Percentiles rank a stretch among this genome's conserved stretches.
Conservation (phyloP, 1,284 basidiomycete genomes). For the Fistulinella cinereoalba region DNA sequence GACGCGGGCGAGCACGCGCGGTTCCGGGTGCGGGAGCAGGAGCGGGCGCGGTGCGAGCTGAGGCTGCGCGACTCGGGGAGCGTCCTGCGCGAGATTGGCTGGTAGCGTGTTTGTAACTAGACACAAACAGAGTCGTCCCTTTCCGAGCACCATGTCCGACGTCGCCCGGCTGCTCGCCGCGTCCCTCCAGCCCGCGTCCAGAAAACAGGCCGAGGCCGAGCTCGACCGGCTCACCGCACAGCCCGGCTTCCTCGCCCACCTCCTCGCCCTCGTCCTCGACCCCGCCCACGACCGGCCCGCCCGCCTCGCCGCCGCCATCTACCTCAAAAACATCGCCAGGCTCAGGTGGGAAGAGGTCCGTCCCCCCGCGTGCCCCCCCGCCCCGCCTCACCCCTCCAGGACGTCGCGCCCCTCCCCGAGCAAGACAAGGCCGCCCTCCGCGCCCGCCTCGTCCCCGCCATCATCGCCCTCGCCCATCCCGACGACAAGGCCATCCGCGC, state of each 20-base stretch:
- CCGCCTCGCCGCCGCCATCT: conserved; percentile 80
- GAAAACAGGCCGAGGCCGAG: conserved; percentile 79
- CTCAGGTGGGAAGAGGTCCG: conserved; percentile 83
- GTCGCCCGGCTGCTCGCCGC: conserved; percentile 65
- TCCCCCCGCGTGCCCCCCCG: conserved; percentile 8
- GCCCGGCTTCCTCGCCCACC: conserved; percentile 73
- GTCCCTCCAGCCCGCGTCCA: conserved; percentile 68
- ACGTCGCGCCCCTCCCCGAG: conserved; percentile 59
- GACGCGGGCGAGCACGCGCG: conserved; percentile 28
- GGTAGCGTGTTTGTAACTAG: conserved; percentile 12
- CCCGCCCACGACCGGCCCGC: conserved; percentile 64
- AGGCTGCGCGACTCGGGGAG: conserved; percentile 22
- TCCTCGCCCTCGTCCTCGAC: conserved; percentile 73
- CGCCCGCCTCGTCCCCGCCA: conserved; percentile 73
- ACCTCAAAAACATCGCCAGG: conserved; percentile 87
- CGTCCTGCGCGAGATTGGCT: conserved; percentile 23
- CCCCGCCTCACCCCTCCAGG: conserved; percentile 38
- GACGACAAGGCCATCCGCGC: conserved; percentile 68
- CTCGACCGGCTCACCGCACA: conserved; percentile 67
- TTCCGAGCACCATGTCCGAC: conserved; percentile 60
- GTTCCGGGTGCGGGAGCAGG: conserved; percentile 24
- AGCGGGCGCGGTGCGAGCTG: conserved; percentile 14
- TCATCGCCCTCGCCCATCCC: conserved; percentile 71
- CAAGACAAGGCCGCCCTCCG: conserved; percentile 69
- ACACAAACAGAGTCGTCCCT: conserved; percentile 16